Percentiles rank a stretch among this genome's conserved stretches.
Conservation (phyloP, 768 basidiomycete species). For the Phylloporus sp. region DNA sequence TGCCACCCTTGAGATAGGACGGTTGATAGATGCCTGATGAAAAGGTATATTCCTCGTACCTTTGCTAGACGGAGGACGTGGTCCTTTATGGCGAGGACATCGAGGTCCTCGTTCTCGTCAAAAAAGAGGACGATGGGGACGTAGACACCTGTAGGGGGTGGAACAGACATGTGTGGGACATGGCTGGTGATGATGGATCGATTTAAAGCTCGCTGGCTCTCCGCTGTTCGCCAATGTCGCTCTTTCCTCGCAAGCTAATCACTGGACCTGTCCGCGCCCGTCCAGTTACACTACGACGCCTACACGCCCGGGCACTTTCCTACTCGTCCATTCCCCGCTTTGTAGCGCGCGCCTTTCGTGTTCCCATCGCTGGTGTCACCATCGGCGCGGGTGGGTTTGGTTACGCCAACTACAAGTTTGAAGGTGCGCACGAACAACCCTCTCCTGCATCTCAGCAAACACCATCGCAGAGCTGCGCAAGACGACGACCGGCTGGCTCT, state of each 20-base stretch:
- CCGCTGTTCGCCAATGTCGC: not conserved
- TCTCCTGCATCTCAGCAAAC: not conserved
- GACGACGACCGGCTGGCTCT: conserved; percentile 64
- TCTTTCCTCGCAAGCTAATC: not conserved
- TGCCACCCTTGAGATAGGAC: conserved; percentile 52
- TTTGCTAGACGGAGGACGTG: not conserved
- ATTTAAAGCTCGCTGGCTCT: conserved; percentile 8
- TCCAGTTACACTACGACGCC: conserved; percentile 39
- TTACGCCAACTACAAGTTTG: conserved; percentile 96
- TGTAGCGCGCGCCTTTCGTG: conserved; percentile 79
- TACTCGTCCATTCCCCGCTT: conserved; percentile 89
- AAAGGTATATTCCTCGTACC: not conserved
- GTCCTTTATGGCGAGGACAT: not conserved
- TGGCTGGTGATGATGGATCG: too few relatives aligned
- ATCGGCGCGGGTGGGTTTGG: conserved; percentile 88
- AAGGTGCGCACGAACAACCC: conserved; percentile 52
- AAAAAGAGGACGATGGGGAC: not conserved
- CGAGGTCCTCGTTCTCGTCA: not conserved
- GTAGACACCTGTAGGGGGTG: not conserved
- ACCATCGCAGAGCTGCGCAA: conserved; percentile 61
- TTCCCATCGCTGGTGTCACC: conserved; percentile 85
- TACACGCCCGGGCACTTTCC: conserved; percentile 74
- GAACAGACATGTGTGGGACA: not conserved
- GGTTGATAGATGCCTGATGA: not conserved
- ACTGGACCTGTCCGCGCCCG: not conserved